These are phyloP conservation scores for Trypanosoma congolense DNA, from an alignment of 208 protist genomes.

Conservation along the genomic window DNA sequence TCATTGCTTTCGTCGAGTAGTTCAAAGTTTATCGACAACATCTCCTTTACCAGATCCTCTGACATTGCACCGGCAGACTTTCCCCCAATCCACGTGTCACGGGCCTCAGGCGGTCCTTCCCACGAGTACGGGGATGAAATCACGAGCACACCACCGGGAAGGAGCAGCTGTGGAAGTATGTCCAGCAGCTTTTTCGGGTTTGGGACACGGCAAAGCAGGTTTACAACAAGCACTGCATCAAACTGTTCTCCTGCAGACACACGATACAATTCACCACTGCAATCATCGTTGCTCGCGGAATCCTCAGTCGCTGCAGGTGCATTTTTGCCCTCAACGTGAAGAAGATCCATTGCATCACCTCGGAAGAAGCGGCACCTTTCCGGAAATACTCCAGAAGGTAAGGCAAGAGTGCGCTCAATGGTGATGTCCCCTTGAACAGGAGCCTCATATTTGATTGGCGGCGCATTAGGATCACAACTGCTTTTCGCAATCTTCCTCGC, in stretches of 20 bases:
- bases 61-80: conserved; percentile 31
- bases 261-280: conserved; percentile 30
- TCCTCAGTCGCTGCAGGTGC: conserved; percentile 6
- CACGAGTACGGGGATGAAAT: conserved; percentile 84
- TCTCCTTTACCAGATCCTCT: conserved; percentile 59
- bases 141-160: conserved; percentile 64
- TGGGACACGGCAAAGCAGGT: conserved; percentile 80
- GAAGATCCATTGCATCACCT: conserved; percentile 63
- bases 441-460: conserved; percentile 41
- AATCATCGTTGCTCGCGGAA: conserved; percentile 30
- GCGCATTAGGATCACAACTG: neutral
- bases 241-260: conserved; percentile 51
- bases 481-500: conserved; percentile 37
- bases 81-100: conserved; percentile 72
- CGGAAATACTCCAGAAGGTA: conserved; percentile 26
- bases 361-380: conserved; percentile 50
- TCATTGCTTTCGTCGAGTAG: conserved; percentile 69
- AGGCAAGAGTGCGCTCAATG: conserved; percentile 26
- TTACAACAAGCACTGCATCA: conserved; percentile 70
- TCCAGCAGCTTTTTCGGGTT: conserved; percentile 59
- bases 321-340: conserved; percentile 20
- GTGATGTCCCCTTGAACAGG: conserved; percentile 61
- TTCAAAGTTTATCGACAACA: conserved; percentile 62
- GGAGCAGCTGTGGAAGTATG: conserved; percentile 36
- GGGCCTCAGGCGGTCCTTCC: conserved; percentile 61